Evolutionary conservation across 495 filamentous ascomycete species (phyloP).

Genomic region (Hypoxylon perforatum): DNA sequence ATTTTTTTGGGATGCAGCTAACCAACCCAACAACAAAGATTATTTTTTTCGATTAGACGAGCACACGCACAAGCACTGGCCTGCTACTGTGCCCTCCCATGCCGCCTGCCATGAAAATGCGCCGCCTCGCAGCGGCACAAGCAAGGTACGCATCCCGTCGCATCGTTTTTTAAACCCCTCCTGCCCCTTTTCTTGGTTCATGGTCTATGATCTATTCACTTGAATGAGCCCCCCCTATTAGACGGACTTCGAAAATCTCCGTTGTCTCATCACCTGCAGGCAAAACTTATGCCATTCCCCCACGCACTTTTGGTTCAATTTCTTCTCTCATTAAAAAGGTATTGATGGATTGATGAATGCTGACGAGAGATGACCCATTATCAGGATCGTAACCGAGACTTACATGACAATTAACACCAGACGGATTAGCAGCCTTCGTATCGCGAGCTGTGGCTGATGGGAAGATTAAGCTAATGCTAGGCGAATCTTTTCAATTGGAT

Average conservation of each 20-base stretch:
- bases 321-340: slow-evolving; percentile 1
- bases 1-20: slow-evolving; percentile 32
- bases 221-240: slow-evolving; percentile 1
- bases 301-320: background rate
- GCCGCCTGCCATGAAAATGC: slow-evolving; percentile 3
- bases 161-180: slow-evolving; percentile 28
- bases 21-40: slow-evolving; percentile 36
- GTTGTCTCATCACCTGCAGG: slow-evolving; percentile 9
- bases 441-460: slow-evolving; percentile 24
- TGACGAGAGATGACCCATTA: slow-evolving; percentile 37
- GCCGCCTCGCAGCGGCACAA: slow-evolving; percentile 14
- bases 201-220: slow-evolving; percentile 11
- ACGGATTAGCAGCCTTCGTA: slow-evolving; percentile 12
- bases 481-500: slow-evolving; percentile 24
- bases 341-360: slow-evolving; percentile 19
- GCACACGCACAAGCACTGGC: slow-evolving; percentile 28
- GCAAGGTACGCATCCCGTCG: slow-evolving; percentile 18
- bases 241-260: slow-evolving; percentile 22
- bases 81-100: background rate
- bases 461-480: slow-evolving; percentile 5
- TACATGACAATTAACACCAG: slow-evolving; percentile 23
- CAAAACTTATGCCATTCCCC: background rate
- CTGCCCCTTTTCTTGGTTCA: slow-evolving; percentile 14
- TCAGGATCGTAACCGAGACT: slow-evolving; percentile 29
- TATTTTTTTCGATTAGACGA: slow-evolving; percentile 11